Percentiles rank a stretch among this genome's conserved stretches.
Evolutionary conservation across 108 stramenopile species (phyloP).

Genomic region (Pseudonitzschia pungens): DNA sequence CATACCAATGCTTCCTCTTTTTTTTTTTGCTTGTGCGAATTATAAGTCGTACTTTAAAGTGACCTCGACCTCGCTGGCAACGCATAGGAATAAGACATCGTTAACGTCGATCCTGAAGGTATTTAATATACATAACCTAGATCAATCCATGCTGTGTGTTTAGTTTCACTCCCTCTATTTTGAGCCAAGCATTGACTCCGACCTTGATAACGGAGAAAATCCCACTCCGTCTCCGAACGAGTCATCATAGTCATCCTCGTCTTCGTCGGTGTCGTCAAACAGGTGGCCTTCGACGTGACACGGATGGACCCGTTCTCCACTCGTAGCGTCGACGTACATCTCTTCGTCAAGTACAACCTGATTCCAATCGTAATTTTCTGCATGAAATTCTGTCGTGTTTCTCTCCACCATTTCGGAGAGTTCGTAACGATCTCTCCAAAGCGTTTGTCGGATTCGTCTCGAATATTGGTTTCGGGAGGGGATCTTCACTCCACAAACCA

Average conservation of each 20-base stretch:
- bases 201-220: conserved; percentile 5
- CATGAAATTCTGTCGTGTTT: conserved; percentile 57
- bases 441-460: conserved; percentile 29
- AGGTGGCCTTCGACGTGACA: conserved; percentile 16
- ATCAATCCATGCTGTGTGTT: neutral
- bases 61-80: no score
- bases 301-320: conserved; percentile 27
- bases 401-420: conserved; percentile 40
- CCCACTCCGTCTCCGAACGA: neutral
- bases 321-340: conserved; percentile 26
- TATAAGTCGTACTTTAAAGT: no score
- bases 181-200: neutral
- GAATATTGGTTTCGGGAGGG: conserved; percentile 54
- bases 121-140: no score
- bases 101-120: no score
- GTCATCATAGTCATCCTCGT: conserved; percentile 4
- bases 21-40: no score
- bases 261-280: neutral
- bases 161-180: neutral
- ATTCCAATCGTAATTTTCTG: conserved; percentile 64
- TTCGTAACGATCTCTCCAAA: conserved; percentile 44
- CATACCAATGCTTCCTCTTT: no score
- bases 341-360: conserved; percentile 51
- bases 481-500: conserved; percentile 53
- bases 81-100: no score